Base-by-base conservation (phyloP, 495 filamentous ascomycete genomes). In the Lasiosphaeria hispida region DNA sequence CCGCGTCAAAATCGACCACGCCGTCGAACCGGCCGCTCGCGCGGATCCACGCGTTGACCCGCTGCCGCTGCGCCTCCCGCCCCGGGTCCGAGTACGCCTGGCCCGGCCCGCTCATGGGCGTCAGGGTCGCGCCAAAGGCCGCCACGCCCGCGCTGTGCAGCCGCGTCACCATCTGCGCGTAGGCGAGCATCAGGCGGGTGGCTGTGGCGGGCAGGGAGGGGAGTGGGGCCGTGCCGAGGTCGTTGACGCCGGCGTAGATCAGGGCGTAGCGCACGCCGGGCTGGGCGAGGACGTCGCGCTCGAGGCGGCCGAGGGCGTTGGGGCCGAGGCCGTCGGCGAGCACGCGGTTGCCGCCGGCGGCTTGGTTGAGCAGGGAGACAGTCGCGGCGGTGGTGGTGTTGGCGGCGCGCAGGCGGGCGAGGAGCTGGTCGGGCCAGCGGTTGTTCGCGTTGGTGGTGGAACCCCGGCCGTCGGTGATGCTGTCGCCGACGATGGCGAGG, bases 181-280 rank as follows among this genome's bases (percentile, higher is more conserved):
- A 87, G 7, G 79, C 85, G 0, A 68, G 60, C 43, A 87, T 77
- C 0, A 88, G 57, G 4, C 71, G 63, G 35, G 82, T 70, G 10
- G 70, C 80, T 8, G 83, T 72, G 3, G 52, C 19, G 3, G 50
- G 57, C 0, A 58, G 58, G 0, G 58, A 23, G 37, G 77, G 73
- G 0, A 75, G 38, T 3, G 63, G 62, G 0, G 79, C 81, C 4
- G 72, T 75, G 30, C 86, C 85, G 55, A 78, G 44, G 64, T 88
- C 86, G 68, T 89, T 89, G 15, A 89, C 83, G 18, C 86, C 86
- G 62, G 83, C 78, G 68, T 85, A 87, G 19, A 88, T 68, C 57
- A 88, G 72, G 15, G 72, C 78, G 61, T 81, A 86, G 57, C 68
- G 62, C 10, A 85, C 75, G 10, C 73, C 73, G 0, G 76, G 67